A percentile compares a stretch with the other conserved stretches of the same genome.
Evolutionary conservation across 305 asterid genomes (phyloP).

Genomic region (Fraxinus sp.): DNA sequence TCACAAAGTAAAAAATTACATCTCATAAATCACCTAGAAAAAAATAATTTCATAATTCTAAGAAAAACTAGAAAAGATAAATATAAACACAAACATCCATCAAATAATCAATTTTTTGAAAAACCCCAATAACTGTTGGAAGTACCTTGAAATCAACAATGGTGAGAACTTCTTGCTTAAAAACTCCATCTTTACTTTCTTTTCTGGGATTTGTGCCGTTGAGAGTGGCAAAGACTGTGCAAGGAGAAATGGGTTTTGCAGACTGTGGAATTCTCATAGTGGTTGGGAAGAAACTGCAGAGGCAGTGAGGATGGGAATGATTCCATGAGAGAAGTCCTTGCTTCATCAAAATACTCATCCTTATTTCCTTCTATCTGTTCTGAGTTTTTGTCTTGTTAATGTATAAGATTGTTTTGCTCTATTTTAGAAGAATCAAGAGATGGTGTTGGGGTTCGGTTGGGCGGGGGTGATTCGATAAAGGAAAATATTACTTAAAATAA

Average conservation of each 20-base stretch:
- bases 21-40: neutral
- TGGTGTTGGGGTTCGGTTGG: neutral
- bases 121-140: neutral
- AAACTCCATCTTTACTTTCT: slow-evolving; percentile 4
- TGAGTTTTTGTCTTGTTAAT: neutral
- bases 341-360: slow-evolving; percentile 23
- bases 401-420: neutral
- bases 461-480: neutral
- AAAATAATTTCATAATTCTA: neutral
- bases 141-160: slow-evolving; percentile 29
- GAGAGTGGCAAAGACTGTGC: slow-evolving; percentile 21
- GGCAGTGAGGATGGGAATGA: slow-evolving; percentile 21
- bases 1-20: neutral
- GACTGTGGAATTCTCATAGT: slow-evolving; percentile 18
- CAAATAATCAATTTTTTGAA: slow-evolving; percentile 23
- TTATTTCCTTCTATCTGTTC: slow-evolving; percentile 2
- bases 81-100: neutral
- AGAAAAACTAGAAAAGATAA: neutral
- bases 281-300: slow-evolving; percentile 28
- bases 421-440: neutral
- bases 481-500: too few relatives aligned
- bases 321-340: slow-evolving; percentile 24
- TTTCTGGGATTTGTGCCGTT: slow-evolving; percentile 13
- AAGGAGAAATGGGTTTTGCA: slow-evolving; percentile 25
- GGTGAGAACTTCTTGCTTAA: slow-evolving; percentile 11